phyloP scores from a whole-genome alignment of 805 yeast species.

The Blastobotrys muscicola region DNA sequence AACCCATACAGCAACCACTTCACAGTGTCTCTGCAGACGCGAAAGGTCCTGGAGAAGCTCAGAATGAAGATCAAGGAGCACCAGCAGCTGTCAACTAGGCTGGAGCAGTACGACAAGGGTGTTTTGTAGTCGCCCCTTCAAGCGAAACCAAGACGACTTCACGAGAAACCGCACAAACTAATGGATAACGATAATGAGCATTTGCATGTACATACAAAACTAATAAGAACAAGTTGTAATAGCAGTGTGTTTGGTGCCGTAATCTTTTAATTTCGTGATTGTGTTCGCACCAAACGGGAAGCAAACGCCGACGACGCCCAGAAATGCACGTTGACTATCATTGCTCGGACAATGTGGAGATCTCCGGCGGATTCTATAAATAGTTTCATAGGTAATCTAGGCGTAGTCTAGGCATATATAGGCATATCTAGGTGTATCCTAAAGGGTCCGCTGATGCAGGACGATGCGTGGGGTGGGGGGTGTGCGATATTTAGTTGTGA shows the following conservation, averaged over 20 bases:
- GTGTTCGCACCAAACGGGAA: too few relatives aligned
- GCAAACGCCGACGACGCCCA: background rate
- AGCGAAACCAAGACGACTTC: too few relatives aligned
- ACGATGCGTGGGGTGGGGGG: background rate
- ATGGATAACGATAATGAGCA: constrained; percentile 1
- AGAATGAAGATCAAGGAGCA: constrained; percentile 21
- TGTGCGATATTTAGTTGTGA: background rate
- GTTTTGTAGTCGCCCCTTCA: constrained; percentile 12
- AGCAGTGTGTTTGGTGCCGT: too few relatives aligned
- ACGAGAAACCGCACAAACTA: too few relatives aligned
- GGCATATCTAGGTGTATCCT: too few relatives aligned
- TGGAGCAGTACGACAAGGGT: constrained; percentile 28
- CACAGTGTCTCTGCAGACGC: constrained; percentile 16
- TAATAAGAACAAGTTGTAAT: too few relatives aligned
- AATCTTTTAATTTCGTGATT: too few relatives aligned
- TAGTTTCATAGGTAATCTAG: background rate
- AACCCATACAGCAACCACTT: constrained; percentile 22
- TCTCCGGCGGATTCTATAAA: background rate
- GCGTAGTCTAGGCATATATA: background rate
- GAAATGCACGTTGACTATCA: background rate
- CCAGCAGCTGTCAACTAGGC: constrained; percentile 17
- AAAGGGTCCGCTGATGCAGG: background rate
- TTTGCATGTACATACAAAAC: too few relatives aligned
- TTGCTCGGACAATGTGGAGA: background rate
- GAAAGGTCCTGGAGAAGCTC: constrained; percentile 17